Base-by-base conservation (phyloP, 1,284 basidiomycete species). In the Pyrrhoderma noxium region DNA sequence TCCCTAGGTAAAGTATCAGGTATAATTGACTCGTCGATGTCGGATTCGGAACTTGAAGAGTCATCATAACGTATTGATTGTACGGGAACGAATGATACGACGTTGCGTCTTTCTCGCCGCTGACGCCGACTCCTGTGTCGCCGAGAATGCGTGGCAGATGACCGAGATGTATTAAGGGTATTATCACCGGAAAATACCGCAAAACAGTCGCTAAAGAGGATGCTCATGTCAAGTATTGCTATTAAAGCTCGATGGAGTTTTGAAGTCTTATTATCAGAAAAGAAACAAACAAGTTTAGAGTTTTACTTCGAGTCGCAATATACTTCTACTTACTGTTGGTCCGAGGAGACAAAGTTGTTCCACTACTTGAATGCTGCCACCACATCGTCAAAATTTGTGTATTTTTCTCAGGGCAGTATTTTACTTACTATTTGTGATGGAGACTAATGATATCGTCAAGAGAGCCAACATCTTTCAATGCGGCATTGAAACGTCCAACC, bases 391-490 rank as follows among this genome's bases (percentile, higher is more conserved):
- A n/a, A n/a, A n/a, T n/a, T n/a, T n/a, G n/a, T n/a, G n/a, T n/a
- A n/a, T n/a, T 53, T 27, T 47, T 40, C 50, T 43, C 52, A 3
- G 7, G 50, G 43, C 14, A 38, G 37, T 41, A 45, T 40, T 34
- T 21, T 34, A 71, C 87, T 60, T 59, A 91, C 89, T 92, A 82
- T 37, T 78, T 72, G 23, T 81, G 72, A 60, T 93, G 89, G 2
- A 84, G 58, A 21, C 67, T 65, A 46, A 92, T 85, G 71, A 91
- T 84, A 49, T 86, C 80, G 59, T 90, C 85, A 13, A 93, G 69
- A 2, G 87, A 88, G 42, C 70, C 72, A 1, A 77, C 79, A 23
- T 69, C 62, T n/a, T 66, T 64, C 41, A 92, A 69, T 2, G 65
- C 67, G 2, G 74, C 64, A 43, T 82, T 81, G 58, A 89, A 86